These are phyloP conservation scores for Dryadomyces quercus-mongolicae DNA, from an alignment of 2,329 filamentous ascomycete species.

Conservation along the genomic window DNA sequence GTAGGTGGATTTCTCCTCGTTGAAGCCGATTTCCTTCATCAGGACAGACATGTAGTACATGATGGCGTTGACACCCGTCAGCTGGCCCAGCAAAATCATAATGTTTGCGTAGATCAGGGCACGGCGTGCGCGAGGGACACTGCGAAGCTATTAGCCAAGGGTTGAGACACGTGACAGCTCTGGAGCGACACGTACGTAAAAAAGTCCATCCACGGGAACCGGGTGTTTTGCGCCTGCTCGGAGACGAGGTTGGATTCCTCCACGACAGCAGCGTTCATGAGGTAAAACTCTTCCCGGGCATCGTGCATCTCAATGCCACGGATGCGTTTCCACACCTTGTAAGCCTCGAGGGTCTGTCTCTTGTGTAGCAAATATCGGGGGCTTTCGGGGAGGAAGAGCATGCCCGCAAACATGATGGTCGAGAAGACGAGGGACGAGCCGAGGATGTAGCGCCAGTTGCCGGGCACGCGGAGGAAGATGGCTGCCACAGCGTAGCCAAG, in stretches of 20 bases:
- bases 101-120: slow-evolving; percentile 56
- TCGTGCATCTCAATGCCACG: slow-evolving; percentile 46
- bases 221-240: slow-evolving; percentile 38
- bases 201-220: slow-evolving; percentile 62
- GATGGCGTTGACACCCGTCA: slow-evolving; percentile 59
- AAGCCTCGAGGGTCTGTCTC: slow-evolving; percentile 44
- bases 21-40: slow-evolving; percentile 57
- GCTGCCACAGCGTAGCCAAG: slow-evolving; percentile 61
- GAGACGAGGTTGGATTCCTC: slow-evolving; percentile 40
- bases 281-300: slow-evolving; percentile 56
- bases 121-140: slow-evolving; percentile 49
- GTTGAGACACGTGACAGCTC: not conserved
- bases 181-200: slow-evolving; percentile 33
- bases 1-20: slow-evolving; percentile 50
- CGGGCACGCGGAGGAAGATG: slow-evolving; percentile 57
- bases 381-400: slow-evolving; percentile 60
- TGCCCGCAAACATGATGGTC: slow-evolving; percentile 48
- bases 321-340: slow-evolving; percentile 61
- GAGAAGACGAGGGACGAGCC: slow-evolving; percentile 62
- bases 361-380: slow-evolving; percentile 63
- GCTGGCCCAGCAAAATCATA: slow-evolving; percentile 58
- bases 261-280: slow-evolving; percentile 53
- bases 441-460: slow-evolving; percentile 64
- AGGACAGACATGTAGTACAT: slow-evolving; percentile 62
- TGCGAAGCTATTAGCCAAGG: slow-evolving; percentile 12